Evolutionary conservation across 176 grass and related monocot genomes (phyloP), one percentile per base, ranked within the genome.

Genomic region (Cymbopogon citratus): DNA sequence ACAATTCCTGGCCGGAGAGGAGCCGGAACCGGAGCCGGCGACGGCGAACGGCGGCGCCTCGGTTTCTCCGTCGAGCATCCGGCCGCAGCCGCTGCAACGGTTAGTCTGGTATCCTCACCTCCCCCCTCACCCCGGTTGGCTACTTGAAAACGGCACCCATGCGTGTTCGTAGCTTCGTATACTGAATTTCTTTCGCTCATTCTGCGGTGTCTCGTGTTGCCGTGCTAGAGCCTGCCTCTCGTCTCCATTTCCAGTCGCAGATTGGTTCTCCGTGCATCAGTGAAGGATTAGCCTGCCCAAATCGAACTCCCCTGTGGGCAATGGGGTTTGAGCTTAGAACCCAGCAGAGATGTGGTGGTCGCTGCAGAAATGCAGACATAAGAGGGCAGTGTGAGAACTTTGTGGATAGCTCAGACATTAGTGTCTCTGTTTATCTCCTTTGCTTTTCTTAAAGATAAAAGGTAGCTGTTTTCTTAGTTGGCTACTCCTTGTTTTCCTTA

Each of bases 21-120:
- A 5, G 65, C 33, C 34, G 18, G 57, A 5, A 34, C 33, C 34
- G 18, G 57, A 5, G 59, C 18, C 75, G 75, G 59, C 15, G 59
- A 28, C 75, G 75, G 59, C 25, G 38, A 44, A 78, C 59, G 75
- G 59, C 75, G 59, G 75, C 57, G 75, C 39, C 25, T 27, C 18
- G 38, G 59, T 21, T 26, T 64, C 27, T 28, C 39, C 39, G 9
- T 25, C 25, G 39, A 63, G 59, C 38, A 12, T 9, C 10, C 14
- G 25, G 25, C 40, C 16, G 39, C 60, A 43, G 16, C 75, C 14
- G 45, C 45, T 29, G 25, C 75, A 78, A 46, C 18, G 39, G 75
- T 78, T 5, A 73, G 69, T 73, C 23, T 48, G 12, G 41, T 48
- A 2, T 9, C 41, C 23, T 12, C 24, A 18, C 23, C 38, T 71